Percentiles rank a stretch among this genome's conserved stretches.
Evolutionary conservation across 2,329 filamentous ascomycete species (phyloP).

Genomic region (Fusarium fujikuroi): DNA sequence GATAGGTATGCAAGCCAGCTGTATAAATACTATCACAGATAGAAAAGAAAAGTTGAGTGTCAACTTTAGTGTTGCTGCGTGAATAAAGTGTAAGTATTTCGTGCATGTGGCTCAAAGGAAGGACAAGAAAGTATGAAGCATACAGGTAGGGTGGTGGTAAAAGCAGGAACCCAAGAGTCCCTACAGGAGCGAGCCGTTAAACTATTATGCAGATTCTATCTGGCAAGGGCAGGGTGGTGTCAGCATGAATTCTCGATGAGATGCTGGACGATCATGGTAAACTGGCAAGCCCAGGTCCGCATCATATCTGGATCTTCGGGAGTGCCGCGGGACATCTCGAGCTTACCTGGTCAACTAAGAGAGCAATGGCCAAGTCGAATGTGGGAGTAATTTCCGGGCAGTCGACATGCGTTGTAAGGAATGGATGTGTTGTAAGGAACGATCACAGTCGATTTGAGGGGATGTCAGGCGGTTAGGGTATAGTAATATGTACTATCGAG

Average conservation of each 20-base stretch:
- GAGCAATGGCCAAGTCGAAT: constrained; percentile 46
- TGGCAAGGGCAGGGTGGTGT: constrained; percentile 42
- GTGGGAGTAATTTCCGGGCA: constrained; percentile 47
- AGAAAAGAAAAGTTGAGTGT: constrained; percentile 61
- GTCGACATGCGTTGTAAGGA: constrained; percentile 41
- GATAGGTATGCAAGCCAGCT: constrained; percentile 59
- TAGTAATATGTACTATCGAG: constrained; percentile 32
- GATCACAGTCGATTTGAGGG: constrained; percentile 26
- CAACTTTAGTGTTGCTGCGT: constrained; percentile 50
- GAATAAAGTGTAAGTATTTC: constrained; percentile 40
- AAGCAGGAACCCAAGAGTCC: constrained; percentile 56
- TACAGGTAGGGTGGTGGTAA: constrained; percentile 63
- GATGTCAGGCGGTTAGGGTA: constrained; percentile 34
- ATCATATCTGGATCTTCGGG: constrained; percentile 47
- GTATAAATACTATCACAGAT: constrained; percentile 52
- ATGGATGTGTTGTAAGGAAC: constrained; percentile 40
- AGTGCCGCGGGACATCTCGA: constrained; percentile 45
- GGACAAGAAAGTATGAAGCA: constrained; percentile 47
- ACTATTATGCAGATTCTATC: constrained; percentile 42
- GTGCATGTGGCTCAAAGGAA: constrained; percentile 38
- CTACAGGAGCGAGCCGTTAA: constrained; percentile 39
- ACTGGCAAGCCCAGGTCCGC: constrained; percentile 43
- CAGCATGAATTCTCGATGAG: constrained; percentile 43
- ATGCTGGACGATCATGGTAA: constrained; percentile 35
- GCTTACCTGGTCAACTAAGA: constrained; percentile 46